Conservation (phyloP, 768 basidiomycete genomes). For the Boletellus ananas region DNA sequence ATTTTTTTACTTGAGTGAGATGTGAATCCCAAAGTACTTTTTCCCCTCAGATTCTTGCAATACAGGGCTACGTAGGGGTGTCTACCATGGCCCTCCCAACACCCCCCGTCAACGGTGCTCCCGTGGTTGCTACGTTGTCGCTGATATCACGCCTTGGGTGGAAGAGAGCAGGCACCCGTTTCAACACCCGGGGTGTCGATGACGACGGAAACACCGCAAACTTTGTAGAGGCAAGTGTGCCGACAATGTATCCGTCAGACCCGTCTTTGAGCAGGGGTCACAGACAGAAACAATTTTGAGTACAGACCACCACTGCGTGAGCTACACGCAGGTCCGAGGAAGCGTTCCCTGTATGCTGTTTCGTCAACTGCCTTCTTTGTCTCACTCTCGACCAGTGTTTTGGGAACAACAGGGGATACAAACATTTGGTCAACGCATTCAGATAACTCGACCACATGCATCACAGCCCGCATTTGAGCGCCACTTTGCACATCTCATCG, state of each 20-base stretch:
- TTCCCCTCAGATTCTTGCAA: slow-evolving; percentile 65
- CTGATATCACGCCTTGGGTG: slow-evolving; percentile 87
- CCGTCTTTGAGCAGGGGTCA: slow-evolving; percentile 13
- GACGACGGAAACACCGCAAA: slow-evolving; percentile 95
- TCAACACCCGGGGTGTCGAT: slow-evolving; percentile 95
- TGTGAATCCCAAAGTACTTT: background rate
- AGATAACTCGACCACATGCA: slow-evolving; percentile 92
- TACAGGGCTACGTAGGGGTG: slow-evolving; percentile 92
- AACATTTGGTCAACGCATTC: slow-evolving; percentile 91
- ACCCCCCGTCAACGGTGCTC: slow-evolving; percentile 70
- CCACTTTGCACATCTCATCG: slow-evolving; percentile 82
- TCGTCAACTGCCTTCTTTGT: background rate
- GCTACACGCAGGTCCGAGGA: slow-evolving; percentile 92
- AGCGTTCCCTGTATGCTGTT: slow-evolving; percentile 81
- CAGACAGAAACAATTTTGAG: slow-evolving; percentile 91
- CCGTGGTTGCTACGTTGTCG: slow-evolving; percentile 67
- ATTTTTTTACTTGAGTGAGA: slow-evolving; percentile 2
- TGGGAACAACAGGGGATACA: slow-evolving; percentile 98
- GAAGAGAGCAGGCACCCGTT: slow-evolving; percentile 95
- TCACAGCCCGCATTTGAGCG: slow-evolving; percentile 97
- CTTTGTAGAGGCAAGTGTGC: slow-evolving; percentile 78
- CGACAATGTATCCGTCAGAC: background rate
- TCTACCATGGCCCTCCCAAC: slow-evolving; percentile 73
- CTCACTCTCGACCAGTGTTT: slow-evolving; percentile 59
- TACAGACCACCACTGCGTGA: slow-evolving; percentile 82